Evolutionary conservation across 495 filamentous ascomycete genomes (phyloP), one percentile per base, ranked within the genome.

Genomic region (Xylaria scruposa): DNA sequence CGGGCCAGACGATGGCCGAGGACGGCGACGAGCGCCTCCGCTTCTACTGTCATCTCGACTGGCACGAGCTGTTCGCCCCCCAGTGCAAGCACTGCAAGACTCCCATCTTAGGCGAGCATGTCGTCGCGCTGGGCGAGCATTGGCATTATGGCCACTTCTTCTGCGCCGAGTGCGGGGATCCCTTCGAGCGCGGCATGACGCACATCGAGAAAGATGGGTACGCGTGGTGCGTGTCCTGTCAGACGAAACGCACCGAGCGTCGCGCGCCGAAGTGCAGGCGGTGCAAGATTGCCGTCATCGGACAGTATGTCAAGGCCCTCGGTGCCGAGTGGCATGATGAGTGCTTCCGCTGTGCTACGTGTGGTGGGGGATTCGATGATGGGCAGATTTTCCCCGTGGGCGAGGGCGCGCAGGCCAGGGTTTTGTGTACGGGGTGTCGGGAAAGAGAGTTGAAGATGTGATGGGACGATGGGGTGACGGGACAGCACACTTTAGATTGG

Each of bases 81-180:
- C 90, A 94, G 51, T 99, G 96, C 83, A 95, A 95, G 83, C 94
- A 91, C 81, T 99, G 96, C 86, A 96, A 93, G 82, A 99, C 96
- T 33, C 96, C 96, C n/a, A 99, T 99, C 76, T 92, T 98, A 78
- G 93, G 94, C 53, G 95, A 98, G 83, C 92, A 98, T 51, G 90
- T 97, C 15, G 90, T 98, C 49, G 96, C 96, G 3, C 92, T 96
- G 75, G 96, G 97, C 24, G 90, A 91, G 24, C 93, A 97, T 81
- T 99, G 94, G 94, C 96, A 99, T 82, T 92, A 93, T 73, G 96
- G 96, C 1, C 96, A 99, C 84, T 99, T 99, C 85, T 99, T 98
- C 88, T 99, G 96, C 78, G 97, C 97, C 38, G 93, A 99, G 86
- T 99, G 96, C 82, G 96, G 96, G 72, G 96, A 99, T 87, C 94